Evolutionary conservation across 2,329 filamentous ascomycete genomes (phyloP).

Genomic region (Karstenula rhodostoma): DNA sequence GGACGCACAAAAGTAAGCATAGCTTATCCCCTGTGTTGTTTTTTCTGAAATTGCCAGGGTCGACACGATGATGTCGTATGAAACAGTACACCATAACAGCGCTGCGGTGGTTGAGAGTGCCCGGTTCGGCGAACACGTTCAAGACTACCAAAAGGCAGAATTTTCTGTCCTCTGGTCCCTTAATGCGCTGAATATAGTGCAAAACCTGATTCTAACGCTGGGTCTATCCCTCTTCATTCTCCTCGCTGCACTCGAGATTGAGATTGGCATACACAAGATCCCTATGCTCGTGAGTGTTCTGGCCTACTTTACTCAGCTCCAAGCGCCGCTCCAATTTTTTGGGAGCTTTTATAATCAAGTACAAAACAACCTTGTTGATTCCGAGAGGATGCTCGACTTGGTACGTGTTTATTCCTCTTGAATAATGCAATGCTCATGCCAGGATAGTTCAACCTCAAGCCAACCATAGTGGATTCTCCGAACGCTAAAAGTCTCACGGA

Average conservation of each 20-base stretch:
- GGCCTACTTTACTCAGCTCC: conserved; percentile 29
- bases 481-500: conserved; percentile 11
- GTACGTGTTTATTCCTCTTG: no score
- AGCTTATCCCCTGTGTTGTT: no score
- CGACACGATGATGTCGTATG: conserved; percentile 60
- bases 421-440: no score
- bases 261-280: conserved; percentile 15
- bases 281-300: conserved; percentile 28
- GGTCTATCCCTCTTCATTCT: conserved; percentile 22
- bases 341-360: conserved; percentile 32
- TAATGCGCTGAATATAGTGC: conserved; percentile 25
- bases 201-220: conserved; percentile 25
- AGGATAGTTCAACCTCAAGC: conserved; percentile 21
- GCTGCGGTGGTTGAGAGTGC: conserved; percentile 19
- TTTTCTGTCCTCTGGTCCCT: conserved; percentile 25
- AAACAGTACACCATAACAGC: conserved; percentile 37
- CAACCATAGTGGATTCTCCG: conserved; percentile 18
- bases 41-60: no score
- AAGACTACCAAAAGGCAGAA: conserved; percentile 25
- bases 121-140: conserved; percentile 16
- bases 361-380: conserved; percentile 32
- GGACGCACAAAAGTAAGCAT: conserved; percentile 58
- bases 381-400: conserved; percentile 31
- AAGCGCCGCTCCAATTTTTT: conserved; percentile 31
- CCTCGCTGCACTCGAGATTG: conserved; percentile 22